phyloP scores from a whole-genome alignment of 2,329 filamentous ascomycete genomes.

The Neurospora crassa region DNA sequence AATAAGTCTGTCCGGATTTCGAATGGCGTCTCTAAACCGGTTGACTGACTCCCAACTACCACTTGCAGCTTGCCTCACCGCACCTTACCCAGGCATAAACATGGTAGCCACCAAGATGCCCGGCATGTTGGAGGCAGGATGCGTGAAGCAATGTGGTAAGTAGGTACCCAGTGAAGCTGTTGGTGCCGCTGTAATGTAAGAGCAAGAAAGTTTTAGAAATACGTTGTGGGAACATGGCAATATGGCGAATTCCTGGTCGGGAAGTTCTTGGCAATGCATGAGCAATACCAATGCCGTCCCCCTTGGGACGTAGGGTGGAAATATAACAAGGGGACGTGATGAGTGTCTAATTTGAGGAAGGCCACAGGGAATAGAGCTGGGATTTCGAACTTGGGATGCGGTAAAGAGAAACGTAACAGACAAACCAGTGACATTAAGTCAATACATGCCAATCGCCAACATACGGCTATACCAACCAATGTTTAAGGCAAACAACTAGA shows the following conservation, averaged over 20 bases:
- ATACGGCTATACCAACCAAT: neutral
- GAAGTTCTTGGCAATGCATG: neutral
- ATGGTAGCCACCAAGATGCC: neutral
- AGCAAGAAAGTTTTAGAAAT: neutral
- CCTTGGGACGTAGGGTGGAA: neutral
- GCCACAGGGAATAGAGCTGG: neutral
- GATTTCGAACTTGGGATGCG: neutral
- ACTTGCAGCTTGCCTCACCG: neutral
- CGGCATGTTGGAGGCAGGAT: neutral
- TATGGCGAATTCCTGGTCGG: neutral
- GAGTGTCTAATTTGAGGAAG: neutral
- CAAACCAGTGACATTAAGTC: too few relatives aligned
- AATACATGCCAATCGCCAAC: too few relatives aligned
- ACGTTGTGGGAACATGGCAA: neutral
- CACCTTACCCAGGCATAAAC: neutral
- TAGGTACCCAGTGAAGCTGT: neutral
- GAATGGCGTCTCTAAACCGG: neutral
- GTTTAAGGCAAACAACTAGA: neutral
- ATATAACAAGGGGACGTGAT: neutral
- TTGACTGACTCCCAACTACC: neutral
- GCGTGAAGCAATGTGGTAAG: neutral
- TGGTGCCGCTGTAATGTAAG: neutral
- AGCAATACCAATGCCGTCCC: neutral
- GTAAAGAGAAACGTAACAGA: neutral
- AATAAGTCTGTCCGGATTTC: neutral